A percentile compares a stretch with the other conserved stretches of the same genome.
These are phyloP conservation scores for Boeremia exigua DNA, from an alignment of 2,329 filamentous ascomycete genomes.

Conservation along the genomic window DNA sequence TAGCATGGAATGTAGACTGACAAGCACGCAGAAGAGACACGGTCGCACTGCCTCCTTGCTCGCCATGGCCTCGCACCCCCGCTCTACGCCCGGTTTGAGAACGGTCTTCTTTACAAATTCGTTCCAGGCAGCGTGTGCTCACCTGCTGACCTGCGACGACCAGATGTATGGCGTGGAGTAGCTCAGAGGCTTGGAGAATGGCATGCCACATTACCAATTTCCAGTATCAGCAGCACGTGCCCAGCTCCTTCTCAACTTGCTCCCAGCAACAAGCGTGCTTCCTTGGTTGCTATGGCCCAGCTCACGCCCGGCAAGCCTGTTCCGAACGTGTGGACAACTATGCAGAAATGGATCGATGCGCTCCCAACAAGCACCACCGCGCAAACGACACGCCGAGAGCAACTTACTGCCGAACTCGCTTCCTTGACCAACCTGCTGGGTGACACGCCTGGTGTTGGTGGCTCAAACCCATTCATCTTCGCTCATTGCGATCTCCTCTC, in stretches of 20 bases:
- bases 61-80: conserved; percentile 81
- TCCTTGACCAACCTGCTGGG: conserved; percentile 74
- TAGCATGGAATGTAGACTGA: background rate
- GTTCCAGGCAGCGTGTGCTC: conserved; percentile 81
- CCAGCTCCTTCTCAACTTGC: conserved; percentile 40
- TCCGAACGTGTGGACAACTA: conserved; percentile 93
- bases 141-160: conserved; percentile 78
- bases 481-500: conserved; percentile 95
- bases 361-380: conserved; percentile 75
- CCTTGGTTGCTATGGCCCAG: conserved; percentile 44
- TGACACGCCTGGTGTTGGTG: conserved; percentile 76
- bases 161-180: conserved; percentile 80
- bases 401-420: conserved; percentile 76
- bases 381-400: conserved; percentile 70
- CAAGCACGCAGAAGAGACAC: conserved; percentile 61
- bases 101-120: conserved; percentile 94
- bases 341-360: conserved; percentile 94
- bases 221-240: conserved; percentile 54
- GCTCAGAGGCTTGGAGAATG: conserved; percentile 87
- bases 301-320: conserved; percentile 70
- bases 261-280: conserved; percentile 44
- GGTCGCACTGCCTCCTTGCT: conserved; percentile 84
- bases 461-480: conserved; percentile 77
- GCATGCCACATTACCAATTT: conserved; percentile 75
- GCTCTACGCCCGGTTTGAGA: conserved; percentile 89